These are phyloP conservation scores for Candida gorgasii DNA, from an alignment of 805 yeast genomes.

Conservation along the genomic window DNA sequence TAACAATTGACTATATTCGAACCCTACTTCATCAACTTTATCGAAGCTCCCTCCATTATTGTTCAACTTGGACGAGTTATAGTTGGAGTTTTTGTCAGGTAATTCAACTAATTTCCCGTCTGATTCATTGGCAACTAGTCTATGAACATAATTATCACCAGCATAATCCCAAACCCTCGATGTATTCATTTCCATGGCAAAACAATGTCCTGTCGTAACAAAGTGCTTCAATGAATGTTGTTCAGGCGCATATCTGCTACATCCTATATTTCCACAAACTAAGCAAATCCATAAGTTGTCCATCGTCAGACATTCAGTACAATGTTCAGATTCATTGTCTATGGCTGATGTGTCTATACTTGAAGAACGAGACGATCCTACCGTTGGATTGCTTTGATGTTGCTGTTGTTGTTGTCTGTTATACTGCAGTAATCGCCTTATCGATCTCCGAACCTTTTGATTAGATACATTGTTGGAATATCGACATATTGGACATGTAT, in stretches of 20 bases:
- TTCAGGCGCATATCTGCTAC: conserved; percentile 77
- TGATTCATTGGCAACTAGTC: conserved; percentile 77
- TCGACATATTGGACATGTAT: conserved; percentile 88
- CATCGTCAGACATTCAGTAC: conserved; percentile 58
- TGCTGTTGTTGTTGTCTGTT: not conserved
- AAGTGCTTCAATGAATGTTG: conserved; percentile 87
- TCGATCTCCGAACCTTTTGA: conserved; percentile 32
- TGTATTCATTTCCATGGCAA: conserved; percentile 82
- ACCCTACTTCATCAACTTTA: conserved; percentile 58
- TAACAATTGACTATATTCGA: conserved; percentile 78
- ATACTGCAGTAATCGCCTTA: conserved; percentile 32
- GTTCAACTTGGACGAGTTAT: conserved; percentile 7
- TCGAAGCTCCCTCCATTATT: conserved; percentile 22
- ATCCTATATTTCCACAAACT: conserved; percentile 89
- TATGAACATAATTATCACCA: conserved; percentile 85
- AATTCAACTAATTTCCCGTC: conserved; percentile 91
- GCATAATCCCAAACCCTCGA: conserved; percentile 96
- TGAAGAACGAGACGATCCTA: not conserved
- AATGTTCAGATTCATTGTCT: conserved; percentile 28
- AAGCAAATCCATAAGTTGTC: conserved; percentile 85
- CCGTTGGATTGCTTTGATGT: not conserved
- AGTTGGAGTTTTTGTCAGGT: conserved; percentile 31
- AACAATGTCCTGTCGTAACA: conserved; percentile 76
- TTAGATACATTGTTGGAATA: conserved; percentile 57
- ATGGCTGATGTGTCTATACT: conserved; percentile 7